Conservation (phyloP, 2,329 filamentous ascomycete species). For the Talaromyces sp. region DNA sequence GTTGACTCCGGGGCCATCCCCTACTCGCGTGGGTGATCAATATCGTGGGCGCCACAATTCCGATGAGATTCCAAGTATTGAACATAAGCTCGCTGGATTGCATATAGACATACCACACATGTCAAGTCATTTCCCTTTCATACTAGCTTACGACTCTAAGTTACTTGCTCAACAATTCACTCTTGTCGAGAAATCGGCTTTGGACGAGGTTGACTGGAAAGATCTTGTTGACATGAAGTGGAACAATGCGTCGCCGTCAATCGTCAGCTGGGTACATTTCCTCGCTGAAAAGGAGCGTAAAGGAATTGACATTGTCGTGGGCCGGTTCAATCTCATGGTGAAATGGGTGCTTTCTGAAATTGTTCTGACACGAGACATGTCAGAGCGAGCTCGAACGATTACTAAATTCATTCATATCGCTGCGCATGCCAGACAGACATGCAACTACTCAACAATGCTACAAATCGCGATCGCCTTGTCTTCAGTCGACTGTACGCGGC, state of each 20-base stretch:
- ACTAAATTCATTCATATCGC: conserved; percentile 63
- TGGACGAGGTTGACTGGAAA: conserved; percentile 65
- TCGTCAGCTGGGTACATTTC: conserved; percentile 60
- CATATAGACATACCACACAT: conserved; percentile 21
- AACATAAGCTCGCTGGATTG: not conserved
- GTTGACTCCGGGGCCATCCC: conserved; percentile 45
- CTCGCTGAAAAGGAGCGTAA: conserved; percentile 52
- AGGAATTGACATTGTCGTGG: conserved; percentile 62
- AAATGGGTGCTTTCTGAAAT: conserved; percentile 64
- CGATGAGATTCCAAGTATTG: conserved; percentile 26
- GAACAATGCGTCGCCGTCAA: conserved; percentile 52
- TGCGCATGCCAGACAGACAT: conserved; percentile 53
- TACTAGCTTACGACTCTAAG: conserved; percentile 60
- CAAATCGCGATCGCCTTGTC: conserved; percentile 62
- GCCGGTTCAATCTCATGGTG: conserved; percentile 63
- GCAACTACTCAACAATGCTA: conserved; percentile 64
- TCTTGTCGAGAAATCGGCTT: conserved; percentile 61
- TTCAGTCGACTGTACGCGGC: conserved; percentile 55
- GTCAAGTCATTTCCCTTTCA: conserved; percentile 55
- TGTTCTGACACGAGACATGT: conserved; percentile 54
- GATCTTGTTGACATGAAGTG: conserved; percentile 62
- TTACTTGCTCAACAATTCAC: conserved; percentile 61
- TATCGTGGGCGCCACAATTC: conserved; percentile 29
- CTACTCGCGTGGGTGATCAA: conserved; percentile 26
- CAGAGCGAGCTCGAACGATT: conserved; percentile 58